Evolutionary conservation across 306 rosid species (phyloP), one percentile per base, ranked within the genome.

Genomic region (Quercus mongolica): DNA sequence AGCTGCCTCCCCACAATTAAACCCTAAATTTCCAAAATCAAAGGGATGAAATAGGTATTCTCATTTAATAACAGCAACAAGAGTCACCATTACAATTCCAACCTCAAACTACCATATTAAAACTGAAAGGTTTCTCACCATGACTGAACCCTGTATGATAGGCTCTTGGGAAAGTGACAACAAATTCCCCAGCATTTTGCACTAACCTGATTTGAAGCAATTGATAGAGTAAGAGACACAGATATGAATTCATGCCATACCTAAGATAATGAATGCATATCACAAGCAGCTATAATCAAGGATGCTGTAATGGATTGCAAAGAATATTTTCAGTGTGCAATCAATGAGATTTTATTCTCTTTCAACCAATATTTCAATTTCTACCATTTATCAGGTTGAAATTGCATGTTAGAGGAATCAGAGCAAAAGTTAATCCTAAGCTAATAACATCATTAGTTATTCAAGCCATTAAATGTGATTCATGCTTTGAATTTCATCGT

Each of bases 81-180:
- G 51, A 76, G 61, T 72, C 26, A 79, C 12, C 56, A 65, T 61
- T 63, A 67, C 26, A 33, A 54, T 69, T 8, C 46, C 51, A 57
- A 75, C 20, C 69, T 25, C 18, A 69, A 64, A 76, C 51, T 54
- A 20, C 21, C 57, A 68, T 52, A 79, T 76, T 64, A 26, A 59
- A 82, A 49, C 68, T 52, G 56, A n/a, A 15, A 74, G 82, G 78
- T 73, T 74, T 30, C 91, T 87, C 88, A 96, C 99, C 99, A 84
- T 91, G 99, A 87, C 99, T 96, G 84, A 96, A 96, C 74, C 99
- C 99, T 21, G 98, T 85, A 87, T 96, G 99, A 83, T 96, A 96
- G 68, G 99, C 99, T 85, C 99, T 90, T 77, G 99, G 99, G 86
- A 96, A 96, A 38, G 99, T 96, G 83, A 96, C 99, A 80, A 96